A percentile compares a stretch with the other conserved stretches of the same genome.
Conservation (phyloP, 345 rosid species). For the Dipteronia sinensis region DNA sequence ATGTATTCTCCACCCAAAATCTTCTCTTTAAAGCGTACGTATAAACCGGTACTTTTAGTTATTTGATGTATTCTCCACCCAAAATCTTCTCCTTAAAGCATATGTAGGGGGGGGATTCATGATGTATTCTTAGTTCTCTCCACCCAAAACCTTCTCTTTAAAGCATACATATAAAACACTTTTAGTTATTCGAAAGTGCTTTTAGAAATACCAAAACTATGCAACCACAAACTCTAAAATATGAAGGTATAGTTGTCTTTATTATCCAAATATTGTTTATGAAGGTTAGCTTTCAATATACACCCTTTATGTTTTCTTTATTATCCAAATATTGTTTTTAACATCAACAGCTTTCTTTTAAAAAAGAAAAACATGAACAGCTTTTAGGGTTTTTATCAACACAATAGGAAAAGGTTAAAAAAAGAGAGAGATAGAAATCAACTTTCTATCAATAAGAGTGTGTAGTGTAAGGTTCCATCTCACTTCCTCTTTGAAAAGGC, state of each 20-base stretch:
- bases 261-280: slow-evolving; percentile 1
- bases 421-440: background rate
- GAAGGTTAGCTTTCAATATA: background rate
- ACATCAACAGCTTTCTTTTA: slow-evolving; percentile 15
- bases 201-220: background rate
- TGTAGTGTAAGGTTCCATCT: slow-evolving; percentile 13
- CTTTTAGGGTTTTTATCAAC: too few relatives aligned
- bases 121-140: too few relatives aligned
- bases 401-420: background rate
- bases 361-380: too few relatives aligned
- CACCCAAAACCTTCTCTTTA: too few relatives aligned
- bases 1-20: too few relatives aligned
- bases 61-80: too few relatives aligned
- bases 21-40: too few relatives aligned
- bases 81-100: too few relatives aligned
- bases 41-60: too few relatives aligned
- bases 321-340: slow-evolving; percentile 13
- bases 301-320: slow-evolving; percentile 16
- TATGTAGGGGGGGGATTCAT: too few relatives aligned
- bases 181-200: background rate
- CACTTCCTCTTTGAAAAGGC: slow-evolving; percentile 28
- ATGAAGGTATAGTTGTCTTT: slow-evolving; percentile 11
- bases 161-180: too few relatives aligned
- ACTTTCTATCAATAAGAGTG: slow-evolving; percentile 7
- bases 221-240: background rate